Percentiles rank a stretch among this genome's conserved stretches.
Conservation (phyloP, 495 filamentous ascomycete genomes). For the Penicillium simplicissimum region DNA sequence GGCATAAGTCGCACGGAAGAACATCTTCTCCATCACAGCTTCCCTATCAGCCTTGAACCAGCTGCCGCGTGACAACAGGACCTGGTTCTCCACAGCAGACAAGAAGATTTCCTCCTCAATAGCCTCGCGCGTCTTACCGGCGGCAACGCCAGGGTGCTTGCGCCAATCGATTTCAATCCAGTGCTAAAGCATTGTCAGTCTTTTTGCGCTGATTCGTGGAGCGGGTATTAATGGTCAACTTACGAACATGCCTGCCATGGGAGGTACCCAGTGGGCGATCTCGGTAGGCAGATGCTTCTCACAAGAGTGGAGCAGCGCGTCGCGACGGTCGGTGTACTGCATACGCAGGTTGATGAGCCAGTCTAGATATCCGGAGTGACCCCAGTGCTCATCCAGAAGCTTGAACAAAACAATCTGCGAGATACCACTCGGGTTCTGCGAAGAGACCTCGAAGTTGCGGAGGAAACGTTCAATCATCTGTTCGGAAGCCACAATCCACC, state of each 20-base stretch:
- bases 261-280: slow-evolving; percentile 79
- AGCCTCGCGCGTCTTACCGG: slow-evolving; percentile 57
- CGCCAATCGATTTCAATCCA: slow-evolving; percentile 81
- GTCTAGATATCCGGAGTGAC: slow-evolving; percentile 84
- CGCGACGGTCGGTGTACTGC: slow-evolving; percentile 76
- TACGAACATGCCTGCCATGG: slow-evolving; percentile 96
- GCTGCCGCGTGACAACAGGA: slow-evolving; percentile 76
- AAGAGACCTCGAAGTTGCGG: slow-evolving; percentile 73
- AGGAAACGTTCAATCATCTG: slow-evolving; percentile 80
- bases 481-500: slow-evolving; percentile 71
- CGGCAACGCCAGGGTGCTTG: slow-evolving; percentile 63
- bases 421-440: slow-evolving; percentile 81
- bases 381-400: slow-evolving; percentile 91
- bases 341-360: slow-evolving; percentile 86
- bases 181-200: slow-evolving; percentile 49
- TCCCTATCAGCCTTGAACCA: slow-evolving; percentile 78
- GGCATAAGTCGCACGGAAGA: slow-evolving; percentile 88
- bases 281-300: slow-evolving; percentile 75
- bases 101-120: slow-evolving; percentile 88
- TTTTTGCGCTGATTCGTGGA: neutral
- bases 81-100: slow-evolving; percentile 64
- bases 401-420: slow-evolving; percentile 83
- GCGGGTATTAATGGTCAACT: slow-evolving; percentile 37
- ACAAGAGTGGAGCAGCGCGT: slow-evolving; percentile 79
- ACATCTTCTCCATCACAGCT: slow-evolving; percentile 53